Evolutionary conservation across 1,139 yeast genomes (phyloP).

Genomic region (Barnettozyma hawaiiensis): DNA sequence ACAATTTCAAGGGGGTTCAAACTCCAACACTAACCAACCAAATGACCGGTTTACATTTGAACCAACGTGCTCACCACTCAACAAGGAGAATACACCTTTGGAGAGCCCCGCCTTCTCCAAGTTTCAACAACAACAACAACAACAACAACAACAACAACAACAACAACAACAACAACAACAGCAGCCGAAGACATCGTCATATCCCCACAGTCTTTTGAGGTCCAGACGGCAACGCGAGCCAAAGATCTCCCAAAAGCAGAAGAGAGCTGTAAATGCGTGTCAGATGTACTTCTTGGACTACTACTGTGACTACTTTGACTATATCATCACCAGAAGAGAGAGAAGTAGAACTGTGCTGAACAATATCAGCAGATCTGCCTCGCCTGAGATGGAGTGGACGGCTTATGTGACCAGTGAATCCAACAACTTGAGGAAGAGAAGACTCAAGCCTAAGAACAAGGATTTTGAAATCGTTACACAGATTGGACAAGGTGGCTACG

Average conservation of each 20-base stretch:
- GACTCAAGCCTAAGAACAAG: constrained; percentile 88
- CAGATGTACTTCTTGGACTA: constrained; percentile 84
- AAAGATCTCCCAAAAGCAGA: constrained; percentile 45
- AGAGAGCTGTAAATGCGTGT: constrained; percentile 76
- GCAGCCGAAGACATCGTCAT: constrained; percentile 11
- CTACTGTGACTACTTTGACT: constrained; percentile 94
- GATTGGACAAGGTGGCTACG: constrained; percentile 99
- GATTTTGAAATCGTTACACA: constrained; percentile 96
- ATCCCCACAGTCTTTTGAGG: constrained; percentile 13
- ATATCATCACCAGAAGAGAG: constrained; percentile 80
- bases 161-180: too few species aligned
- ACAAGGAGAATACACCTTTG: constrained; percentile 34
- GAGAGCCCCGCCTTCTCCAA: constrained; percentile 25
- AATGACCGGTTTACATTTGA: constrained; percentile 25
- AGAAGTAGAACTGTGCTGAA: constrained; percentile 63
- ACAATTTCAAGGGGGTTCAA: constrained; percentile 14
- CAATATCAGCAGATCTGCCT: constrained; percentile 38
- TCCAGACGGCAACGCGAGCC: constrained; percentile 10
- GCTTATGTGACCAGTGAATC: constrained; percentile 82
- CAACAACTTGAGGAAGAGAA: constrained; percentile 75
- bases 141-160: too few species aligned
- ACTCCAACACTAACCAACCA: constrained; percentile 2
- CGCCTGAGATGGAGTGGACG: constrained; percentile 65
- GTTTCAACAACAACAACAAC: too few species aligned
- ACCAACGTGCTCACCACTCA: constrained; percentile 25